phyloP scores from a whole-genome alignment of 2,329 filamentous ascomycete genomes.

The Leptoxyphium fumago region DNA sequence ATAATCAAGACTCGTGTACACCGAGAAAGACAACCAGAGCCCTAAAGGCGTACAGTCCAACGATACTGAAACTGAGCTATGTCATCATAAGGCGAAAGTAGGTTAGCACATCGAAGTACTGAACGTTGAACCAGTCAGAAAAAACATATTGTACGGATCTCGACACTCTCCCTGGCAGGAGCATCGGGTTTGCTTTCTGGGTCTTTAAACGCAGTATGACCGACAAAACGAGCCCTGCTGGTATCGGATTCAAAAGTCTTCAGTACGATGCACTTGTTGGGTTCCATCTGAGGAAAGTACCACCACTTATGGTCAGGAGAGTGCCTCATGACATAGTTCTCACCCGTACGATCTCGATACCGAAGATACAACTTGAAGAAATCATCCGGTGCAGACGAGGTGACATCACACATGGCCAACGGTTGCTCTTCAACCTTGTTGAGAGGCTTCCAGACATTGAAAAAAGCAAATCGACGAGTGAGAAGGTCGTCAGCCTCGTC shows the following conservation, averaged over 20 bases:
- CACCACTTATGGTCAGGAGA: conserved; percentile 24
- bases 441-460: conserved; percentile 39
- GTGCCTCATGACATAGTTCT: conserved; percentile 27
- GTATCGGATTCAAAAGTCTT: conserved; percentile 26
- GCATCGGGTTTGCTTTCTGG: conserved; percentile 19
- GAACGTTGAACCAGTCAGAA: conserved; percentile 12
- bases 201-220: conserved; percentile 26
- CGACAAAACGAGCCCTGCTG: conserved; percentile 22
- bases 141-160: conserved; percentile 28
- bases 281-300: conserved; percentile 26
- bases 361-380: conserved; percentile 28
- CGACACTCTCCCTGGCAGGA: conserved; percentile 23
- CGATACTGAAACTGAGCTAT: no score
- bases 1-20: no score
- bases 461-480: conserved; percentile 31
- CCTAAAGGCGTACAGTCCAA: no score
- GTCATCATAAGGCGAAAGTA: no score
- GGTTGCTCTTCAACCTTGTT: conserved; percentile 26
- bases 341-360: conserved; percentile 25
- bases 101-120: no score
- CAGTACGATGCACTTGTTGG: conserved; percentile 23
- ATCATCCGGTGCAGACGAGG: conserved; percentile 20
- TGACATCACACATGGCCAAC: conserved; percentile 27
- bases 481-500: conserved; percentile 29
- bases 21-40: no score